phyloP scores from a whole-genome alignment of 129 eudicot species.

The Tagetes patula region DNA sequence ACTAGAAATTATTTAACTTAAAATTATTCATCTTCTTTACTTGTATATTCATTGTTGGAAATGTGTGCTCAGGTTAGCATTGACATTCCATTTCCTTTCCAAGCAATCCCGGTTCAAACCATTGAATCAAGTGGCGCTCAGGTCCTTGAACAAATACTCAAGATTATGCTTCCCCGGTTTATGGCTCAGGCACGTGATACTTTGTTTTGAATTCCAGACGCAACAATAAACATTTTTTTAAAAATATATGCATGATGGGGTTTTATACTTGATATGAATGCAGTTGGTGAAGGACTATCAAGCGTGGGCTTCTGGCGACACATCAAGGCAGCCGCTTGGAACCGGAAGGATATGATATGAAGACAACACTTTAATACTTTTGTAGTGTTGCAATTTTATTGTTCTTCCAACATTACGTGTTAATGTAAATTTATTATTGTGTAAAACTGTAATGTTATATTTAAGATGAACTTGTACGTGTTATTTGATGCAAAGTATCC shows the following conservation, averaged over 20 bases:
- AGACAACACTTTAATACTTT: not conserved
- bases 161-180: conserved; percentile 89
- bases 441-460: conserved; percentile 13
- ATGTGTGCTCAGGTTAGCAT: conserved; percentile 66
- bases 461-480: conserved; percentile 6
- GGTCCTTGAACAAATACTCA: conserved; percentile 88
- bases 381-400: not conserved
- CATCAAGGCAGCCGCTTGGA: conserved; percentile 91
- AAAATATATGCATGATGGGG: not conserved
- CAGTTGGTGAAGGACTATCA: conserved; percentile 88
- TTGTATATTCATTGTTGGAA: conserved; percentile 1
- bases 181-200: conserved; percentile 65
- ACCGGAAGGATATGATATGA: conserved; percentile 53
- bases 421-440: not conserved
- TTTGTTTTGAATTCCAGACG: not conserved
- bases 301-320: conserved; percentile 97
- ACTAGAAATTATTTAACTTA: not conserved
- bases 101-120: conserved; percentile 68
- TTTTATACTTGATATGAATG: conserved; percentile 20
- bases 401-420: not conserved
- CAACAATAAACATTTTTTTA: not conserved
- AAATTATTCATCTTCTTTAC: not conserved
- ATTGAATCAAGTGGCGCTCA: conserved; percentile 90
- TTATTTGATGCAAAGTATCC: conserved; percentile 14
- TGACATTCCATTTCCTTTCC: conserved; percentile 88